Evolutionary conservation across 2,329 filamentous ascomycete species (phyloP), one percentile per base, ranked within the genome.

Genomic region (Blumeriella jaapii): DNA sequence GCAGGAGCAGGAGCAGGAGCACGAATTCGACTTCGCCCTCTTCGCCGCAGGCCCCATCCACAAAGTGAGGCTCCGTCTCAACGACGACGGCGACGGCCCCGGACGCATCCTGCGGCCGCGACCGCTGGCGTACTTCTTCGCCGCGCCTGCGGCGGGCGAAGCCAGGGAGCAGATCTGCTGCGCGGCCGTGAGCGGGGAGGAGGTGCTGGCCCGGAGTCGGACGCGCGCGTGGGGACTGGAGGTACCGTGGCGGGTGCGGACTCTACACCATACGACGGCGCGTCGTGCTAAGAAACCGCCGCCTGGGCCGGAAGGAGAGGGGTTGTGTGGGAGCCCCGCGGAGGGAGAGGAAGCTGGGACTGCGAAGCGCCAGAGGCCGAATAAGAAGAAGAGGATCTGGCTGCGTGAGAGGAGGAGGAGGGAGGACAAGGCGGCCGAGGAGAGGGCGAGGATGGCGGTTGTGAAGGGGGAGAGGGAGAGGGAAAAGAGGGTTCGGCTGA

Each of bases 401-500:
- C 44, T 67, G 36, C 60, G 72, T 38, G 40, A 49, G 20, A 63
- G 58, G 49, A 59, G 53, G 5, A 57, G 55, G 34, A 60, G 58
- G 46, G 60, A 53, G 38, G 59, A 61, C 18, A 51, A 35, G 12
- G 40, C 36, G 13, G 48, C 50, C 29, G 59, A 61, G 38, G 56
- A 51, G 4, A 56, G 52, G 9, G 57, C 54, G 43, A 61, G 59
- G 44, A 57, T 61, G 36, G 47, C 57, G 31, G 44, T 60, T 42
- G 60, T 61, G 12, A 77, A 72, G 55, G 71, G 74, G 49, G 65
- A 72, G 45, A 64, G 68, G 31, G 45, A 74, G 18, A 64, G 61
- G 47, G 70, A 75, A 36, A 77, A 76, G 62, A 74, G 74, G 60
- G 74, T 74, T 58, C 62, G 71, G 45, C 51, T 74, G 44, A 78